Percentiles rank a stretch among this genome's conserved stretches.
Conservation (phyloP, 1,284 basidiomycete genomes). For the Fistulinella staudtii region DNA sequence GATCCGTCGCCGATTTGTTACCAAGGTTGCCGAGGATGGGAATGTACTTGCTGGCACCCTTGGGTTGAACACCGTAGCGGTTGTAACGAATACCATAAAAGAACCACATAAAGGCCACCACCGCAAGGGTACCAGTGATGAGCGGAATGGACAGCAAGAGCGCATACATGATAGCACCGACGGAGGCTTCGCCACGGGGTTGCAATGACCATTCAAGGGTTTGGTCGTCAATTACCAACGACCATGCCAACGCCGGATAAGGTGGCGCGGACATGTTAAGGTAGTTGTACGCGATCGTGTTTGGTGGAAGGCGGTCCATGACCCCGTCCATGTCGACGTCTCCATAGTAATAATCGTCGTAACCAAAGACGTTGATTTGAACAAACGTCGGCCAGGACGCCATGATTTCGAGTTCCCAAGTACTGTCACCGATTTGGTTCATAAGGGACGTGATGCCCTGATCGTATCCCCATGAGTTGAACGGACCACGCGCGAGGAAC, state of each 20-base stretch:
- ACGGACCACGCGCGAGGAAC: conserved; percentile 79
- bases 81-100: conserved; percentile 96
- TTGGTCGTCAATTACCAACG: conserved; percentile 72
- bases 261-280: conserved; percentile 86
- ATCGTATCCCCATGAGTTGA: conserved; percentile 90
- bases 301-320: conserved; percentile 85
- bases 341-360: conserved; percentile 87
- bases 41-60: conserved; percentile 67
- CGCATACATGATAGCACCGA: conserved; percentile 83
- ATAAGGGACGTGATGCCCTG: conserved; percentile 69
- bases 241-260: conserved; percentile 80
- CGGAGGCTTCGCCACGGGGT: conserved; percentile 75
- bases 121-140: conserved; percentile 79
- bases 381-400: conserved; percentile 83
- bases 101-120: conserved; percentile 86
- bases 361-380: conserved; percentile 85
- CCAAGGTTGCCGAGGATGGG: conserved; percentile 66
- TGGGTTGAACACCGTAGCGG: conserved; percentile 77
- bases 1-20: conserved; percentile 62
- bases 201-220: conserved; percentile 73
- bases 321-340: conserved; percentile 84
- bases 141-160: conserved; percentile 78
- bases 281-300: conserved; percentile 80
- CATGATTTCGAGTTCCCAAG: conserved; percentile 83
- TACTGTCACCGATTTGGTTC: conserved; percentile 55